These are phyloP conservation scores for Eutrema yunnanense DNA, from an alignment of 345 rosid genomes.

Conservation along the genomic window DNA sequence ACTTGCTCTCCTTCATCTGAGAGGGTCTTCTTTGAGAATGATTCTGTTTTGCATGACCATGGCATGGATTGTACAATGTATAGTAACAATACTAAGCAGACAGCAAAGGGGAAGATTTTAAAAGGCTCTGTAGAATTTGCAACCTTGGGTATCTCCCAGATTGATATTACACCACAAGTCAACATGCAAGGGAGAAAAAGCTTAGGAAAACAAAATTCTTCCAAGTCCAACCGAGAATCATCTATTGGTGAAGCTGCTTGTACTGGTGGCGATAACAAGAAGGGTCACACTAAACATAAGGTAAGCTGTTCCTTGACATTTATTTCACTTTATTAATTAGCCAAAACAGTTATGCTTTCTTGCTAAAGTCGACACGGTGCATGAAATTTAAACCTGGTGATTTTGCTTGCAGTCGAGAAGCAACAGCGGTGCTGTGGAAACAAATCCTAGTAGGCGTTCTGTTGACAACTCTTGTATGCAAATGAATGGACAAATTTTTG, in stretches of 20 bases:
- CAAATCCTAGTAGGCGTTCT: constrained; percentile 32
- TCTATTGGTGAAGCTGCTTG: constrained; percentile 25
- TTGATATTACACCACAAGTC: constrained; percentile 38
- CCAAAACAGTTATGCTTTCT: not conserved
- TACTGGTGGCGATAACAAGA: constrained; percentile 29
- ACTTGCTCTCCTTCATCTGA: constrained; percentile 42
- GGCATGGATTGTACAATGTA: constrained; percentile 30
- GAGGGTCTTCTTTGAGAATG: constrained; percentile 33
- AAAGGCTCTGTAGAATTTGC: constrained; percentile 18
- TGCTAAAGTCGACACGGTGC: not conserved
- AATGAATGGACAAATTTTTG: constrained; percentile 31
- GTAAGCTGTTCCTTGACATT: constrained; percentile 16
- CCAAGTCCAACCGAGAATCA: constrained; percentile 39
- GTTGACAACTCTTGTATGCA: constrained; percentile 27
- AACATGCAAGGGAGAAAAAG: constrained; percentile 41
- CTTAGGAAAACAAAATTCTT: constrained; percentile 32
- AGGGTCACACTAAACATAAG: constrained; percentile 41
- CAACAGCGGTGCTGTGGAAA: constrained; percentile 33
- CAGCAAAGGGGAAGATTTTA: constrained; percentile 31
- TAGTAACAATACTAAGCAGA: constrained; percentile 32
- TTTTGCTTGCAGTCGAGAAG: constrained; percentile 38
- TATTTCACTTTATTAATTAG: not conserved
- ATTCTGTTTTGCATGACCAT: constrained; percentile 28
- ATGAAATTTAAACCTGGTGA: constrained; percentile 10
- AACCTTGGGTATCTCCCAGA: constrained; percentile 28